Conservation (phyloP, 2,329 filamentous ascomycete species). For the Colletotrichum godetiae region DNA sequence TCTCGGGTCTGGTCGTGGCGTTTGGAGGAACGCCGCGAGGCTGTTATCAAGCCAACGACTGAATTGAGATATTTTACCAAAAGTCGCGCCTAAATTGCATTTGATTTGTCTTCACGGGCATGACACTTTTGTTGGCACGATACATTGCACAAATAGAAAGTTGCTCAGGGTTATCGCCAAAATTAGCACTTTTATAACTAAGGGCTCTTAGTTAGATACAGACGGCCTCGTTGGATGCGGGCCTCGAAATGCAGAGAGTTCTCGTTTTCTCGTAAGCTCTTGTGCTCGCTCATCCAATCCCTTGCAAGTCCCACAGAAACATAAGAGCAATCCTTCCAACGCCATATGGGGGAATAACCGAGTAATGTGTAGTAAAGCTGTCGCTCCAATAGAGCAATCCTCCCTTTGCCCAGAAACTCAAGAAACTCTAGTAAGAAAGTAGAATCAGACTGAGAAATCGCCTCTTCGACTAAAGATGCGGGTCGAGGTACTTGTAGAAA, state of each 20-base stretch:
- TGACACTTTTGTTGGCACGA: not conserved
- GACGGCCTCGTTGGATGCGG: not conserved
- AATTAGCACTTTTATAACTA: conserved; percentile 24
- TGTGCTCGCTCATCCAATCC: conserved; percentile 22
- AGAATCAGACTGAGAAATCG: not conserved
- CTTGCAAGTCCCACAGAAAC: conserved; percentile 1
- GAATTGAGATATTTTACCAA: not conserved
- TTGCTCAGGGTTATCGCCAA: not conserved
- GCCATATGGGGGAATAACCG: conserved; percentile 30
- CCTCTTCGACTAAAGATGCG: not conserved
- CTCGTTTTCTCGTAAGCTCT: conserved; percentile 31
- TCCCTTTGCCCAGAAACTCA: conserved; percentile 3
- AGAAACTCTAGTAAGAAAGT: conserved; percentile 5
- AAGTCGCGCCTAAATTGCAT: not conserved
- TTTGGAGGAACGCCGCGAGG: not conserved
- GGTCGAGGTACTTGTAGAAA: not conserved
- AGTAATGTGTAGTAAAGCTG: not conserved
- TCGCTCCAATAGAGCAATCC: conserved; percentile 1
- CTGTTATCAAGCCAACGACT: not conserved
- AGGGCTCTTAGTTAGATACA: conserved; percentile 17
- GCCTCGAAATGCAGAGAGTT: conserved; percentile 20
- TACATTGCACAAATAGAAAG: not conserved
- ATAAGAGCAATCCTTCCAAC: conserved; percentile 10
- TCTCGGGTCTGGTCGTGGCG: not conserved
- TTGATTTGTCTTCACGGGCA: not conserved